Evolutionary conservation across 805 yeast species (phyloP).

Genomic region (Cyberlindnera mississippiensis): DNA sequence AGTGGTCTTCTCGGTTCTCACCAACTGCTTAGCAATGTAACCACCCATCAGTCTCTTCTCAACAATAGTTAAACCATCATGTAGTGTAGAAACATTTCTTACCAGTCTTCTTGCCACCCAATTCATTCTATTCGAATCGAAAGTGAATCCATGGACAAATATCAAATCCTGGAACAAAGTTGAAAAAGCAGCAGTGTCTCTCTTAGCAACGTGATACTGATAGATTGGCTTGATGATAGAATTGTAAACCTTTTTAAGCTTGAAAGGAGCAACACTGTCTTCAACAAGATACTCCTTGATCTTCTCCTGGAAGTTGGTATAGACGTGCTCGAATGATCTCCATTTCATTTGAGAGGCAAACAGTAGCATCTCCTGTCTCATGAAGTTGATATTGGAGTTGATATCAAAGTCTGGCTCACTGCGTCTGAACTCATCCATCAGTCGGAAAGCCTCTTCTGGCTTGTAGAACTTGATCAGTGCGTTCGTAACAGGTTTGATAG

Average conservation of each 20-base stretch:
- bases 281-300: constrained; percentile 14
- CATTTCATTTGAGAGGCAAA: constrained; percentile 27
- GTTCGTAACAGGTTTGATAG: constrained; percentile 34
- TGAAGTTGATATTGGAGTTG: constrained; percentile 22
- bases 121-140: constrained; percentile 33
- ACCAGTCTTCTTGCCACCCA: constrained; percentile 28
- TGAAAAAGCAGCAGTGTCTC: constrained; percentile 8
- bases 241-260: constrained; percentile 25
- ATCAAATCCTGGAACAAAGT: constrained; percentile 21
- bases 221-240: constrained; percentile 16
- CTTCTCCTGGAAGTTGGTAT: constrained; percentile 18
- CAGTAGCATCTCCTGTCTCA: constrained; percentile 31
- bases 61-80: constrained; percentile 27
- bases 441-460: constrained; percentile 30
- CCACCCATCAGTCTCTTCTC: constrained; percentile 37
- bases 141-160: constrained; percentile 24
- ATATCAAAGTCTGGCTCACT: constrained; percentile 26
- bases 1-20: constrained; percentile 5
- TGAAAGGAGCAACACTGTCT: constrained; percentile 21
- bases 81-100: constrained; percentile 27
- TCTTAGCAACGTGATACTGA: constrained; percentile 5
- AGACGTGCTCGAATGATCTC: constrained; percentile 31
- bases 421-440: constrained; percentile 30
- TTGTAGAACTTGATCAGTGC: constrained; percentile 28
- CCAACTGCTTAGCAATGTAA: constrained; percentile 21